Base-by-base conservation (phyloP, 2,329 filamentous ascomycete species). In the Elsinoe necatrix region DNA sequence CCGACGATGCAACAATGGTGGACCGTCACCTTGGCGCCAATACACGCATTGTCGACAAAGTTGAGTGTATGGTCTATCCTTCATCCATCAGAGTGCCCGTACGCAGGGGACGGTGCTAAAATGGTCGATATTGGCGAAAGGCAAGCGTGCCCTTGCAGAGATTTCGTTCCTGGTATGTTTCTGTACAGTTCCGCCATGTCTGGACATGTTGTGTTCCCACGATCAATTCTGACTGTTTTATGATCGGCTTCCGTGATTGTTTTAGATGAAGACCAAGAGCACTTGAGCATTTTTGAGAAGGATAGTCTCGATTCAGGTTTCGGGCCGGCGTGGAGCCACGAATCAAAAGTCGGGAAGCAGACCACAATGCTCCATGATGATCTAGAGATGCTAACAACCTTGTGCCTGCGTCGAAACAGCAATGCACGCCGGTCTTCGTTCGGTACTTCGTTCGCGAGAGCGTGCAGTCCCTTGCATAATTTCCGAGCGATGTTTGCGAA, bases 231-330 rank as follows among this genome's bases (percentile, higher is more conserved):
- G 9, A 18, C 14, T 37, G 31, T 35, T 25, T 25, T 23, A 37
- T 25, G 31, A 52, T 14, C 29, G 16, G 39, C n/a, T 39, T 52
- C 31, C 29, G 34, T 39, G 48, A 39, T 39, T 23, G 48, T 37
- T 52, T 52, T 16, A 52, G 29, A 23, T 11, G 48, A 20, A 37
- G 11, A 52, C 21, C 48, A 52, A 52, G 48, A 52, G 48, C 48
- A 52, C 39, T 52, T 52, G 48, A 52, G 48, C 48, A 52, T 12
- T 25, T 52, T 52, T 52, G 48, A 52, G 48, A 39, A 16, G 18
- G n/a, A 52, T 34, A n/a, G 11, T 11, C 48, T 29, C 20, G 11
- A 20, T 34, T 52, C 29, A 34, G 20, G 48, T 29, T 35, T 37
- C 48, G 48, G 48, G 18, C 48, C 48, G 48, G 16, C 14, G 7